Evolutionary conservation across 2,329 filamentous ascomycete genomes (phyloP).

Genomic region (Massarina eburnea): DNA sequence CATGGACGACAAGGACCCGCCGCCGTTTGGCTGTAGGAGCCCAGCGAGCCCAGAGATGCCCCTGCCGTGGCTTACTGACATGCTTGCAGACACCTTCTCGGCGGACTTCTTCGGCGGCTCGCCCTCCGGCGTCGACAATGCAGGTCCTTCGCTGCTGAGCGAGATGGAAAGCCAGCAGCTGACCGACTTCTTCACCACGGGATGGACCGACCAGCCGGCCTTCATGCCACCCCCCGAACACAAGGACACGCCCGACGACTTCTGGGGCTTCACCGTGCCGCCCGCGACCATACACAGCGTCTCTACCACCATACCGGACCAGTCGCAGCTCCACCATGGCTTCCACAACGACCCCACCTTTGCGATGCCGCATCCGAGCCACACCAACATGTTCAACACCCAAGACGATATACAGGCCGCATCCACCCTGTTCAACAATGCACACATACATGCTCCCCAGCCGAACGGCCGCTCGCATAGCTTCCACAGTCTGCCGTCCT

Average conservation of each 20-base stretch:
- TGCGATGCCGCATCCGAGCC: slow-evolving; percentile 1
- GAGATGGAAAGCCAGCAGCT: slow-evolving; percentile 34
- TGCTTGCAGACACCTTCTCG: slow-evolving; percentile 28
- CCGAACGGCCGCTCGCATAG: slow-evolving; percentile 20
- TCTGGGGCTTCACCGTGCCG: slow-evolving; percentile 31
- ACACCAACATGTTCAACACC: slow-evolving; percentile 22
- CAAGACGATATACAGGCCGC: slow-evolving; percentile 37
- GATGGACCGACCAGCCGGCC: slow-evolving; percentile 17
- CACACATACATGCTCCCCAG: slow-evolving; percentile 27
- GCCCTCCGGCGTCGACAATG: slow-evolving; percentile 16
- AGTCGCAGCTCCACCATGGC: slow-evolving; percentile 29
- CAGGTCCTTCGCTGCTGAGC: slow-evolving; percentile 33
- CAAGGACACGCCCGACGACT: slow-evolving; percentile 26
- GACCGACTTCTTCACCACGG: slow-evolving; percentile 36
- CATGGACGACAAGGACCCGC: slow-evolving; percentile 38
- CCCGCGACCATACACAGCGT: slow-evolving; percentile 37
- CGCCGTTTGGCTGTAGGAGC: slow-evolving; percentile 39
- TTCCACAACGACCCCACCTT: slow-evolving; percentile 28
- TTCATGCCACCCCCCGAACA: slow-evolving; percentile 18
- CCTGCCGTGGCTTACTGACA: too few species aligned
- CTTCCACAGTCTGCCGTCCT: slow-evolving; percentile 18
- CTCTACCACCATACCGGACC: slow-evolving; percentile 38
- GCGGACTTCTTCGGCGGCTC: slow-evolving; percentile 24
- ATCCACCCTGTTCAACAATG: slow-evolving; percentile 34
- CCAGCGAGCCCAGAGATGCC: too few species aligned